Percentiles rank a stretch among this genome's conserved stretches.
These are phyloP conservation scores for Parathielavia hyrcaniae DNA, from an alignment of 495 filamentous ascomycete species.

Conservation along the genomic window DNA sequence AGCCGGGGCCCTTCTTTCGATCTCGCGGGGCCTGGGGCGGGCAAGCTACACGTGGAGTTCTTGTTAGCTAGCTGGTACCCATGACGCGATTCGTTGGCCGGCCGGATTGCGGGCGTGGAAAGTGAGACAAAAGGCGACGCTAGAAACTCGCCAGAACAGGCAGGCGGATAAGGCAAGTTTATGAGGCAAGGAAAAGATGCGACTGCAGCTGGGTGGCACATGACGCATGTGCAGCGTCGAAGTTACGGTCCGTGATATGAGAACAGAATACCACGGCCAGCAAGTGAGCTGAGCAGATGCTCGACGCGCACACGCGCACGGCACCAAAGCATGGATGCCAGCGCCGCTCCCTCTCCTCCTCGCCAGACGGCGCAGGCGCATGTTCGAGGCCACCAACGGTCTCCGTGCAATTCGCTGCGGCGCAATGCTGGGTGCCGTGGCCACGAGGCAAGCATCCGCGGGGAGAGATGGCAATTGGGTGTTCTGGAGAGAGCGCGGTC, in stretches of 20 bases:
- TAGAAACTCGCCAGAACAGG: constrained; percentile 14
- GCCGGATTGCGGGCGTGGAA: constrained; percentile 14
- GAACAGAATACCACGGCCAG: no score
- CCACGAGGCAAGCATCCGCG: background rate
- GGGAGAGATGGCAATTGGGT: background rate
- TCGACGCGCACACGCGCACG: background rate
- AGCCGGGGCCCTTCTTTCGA: constrained; percentile 2
- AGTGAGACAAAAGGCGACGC: constrained; percentile 20
- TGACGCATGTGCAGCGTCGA: background rate
- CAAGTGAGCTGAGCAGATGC: background rate
- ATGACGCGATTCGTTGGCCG: constrained; percentile 8
- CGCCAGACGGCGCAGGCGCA: constrained; percentile 2
- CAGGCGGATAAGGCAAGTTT: background rate
- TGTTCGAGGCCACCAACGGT: background rate
- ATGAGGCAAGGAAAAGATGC: background rate
- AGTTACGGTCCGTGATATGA: background rate
- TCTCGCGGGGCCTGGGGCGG: constrained; percentile 7
- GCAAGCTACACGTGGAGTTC: background rate
- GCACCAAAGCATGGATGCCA: background rate
- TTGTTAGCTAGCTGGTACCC: constrained; percentile 20
- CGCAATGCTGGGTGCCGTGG: background rate
- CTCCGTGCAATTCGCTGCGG: background rate
- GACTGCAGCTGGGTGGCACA: constrained; percentile 6
- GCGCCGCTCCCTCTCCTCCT: background rate
- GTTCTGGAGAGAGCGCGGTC: background rate